Conservation (phyloP, 2,329 filamentous ascomycete species). For the Mycosphaerella sp. region DNA sequence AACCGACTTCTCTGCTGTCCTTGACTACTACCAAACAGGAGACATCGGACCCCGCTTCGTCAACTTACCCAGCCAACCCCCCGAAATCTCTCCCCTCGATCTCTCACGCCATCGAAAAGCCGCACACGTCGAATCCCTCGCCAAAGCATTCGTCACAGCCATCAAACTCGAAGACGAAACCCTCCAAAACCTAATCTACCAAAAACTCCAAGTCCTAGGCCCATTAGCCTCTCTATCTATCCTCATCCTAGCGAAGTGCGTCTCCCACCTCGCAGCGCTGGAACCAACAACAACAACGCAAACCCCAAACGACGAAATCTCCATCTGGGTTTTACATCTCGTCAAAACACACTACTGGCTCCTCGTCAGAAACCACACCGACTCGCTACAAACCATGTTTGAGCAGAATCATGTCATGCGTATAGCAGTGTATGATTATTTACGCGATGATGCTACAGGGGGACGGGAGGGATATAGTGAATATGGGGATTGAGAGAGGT, state of each 20-base stretch:
- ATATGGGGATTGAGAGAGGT: neutral
- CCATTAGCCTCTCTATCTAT: slow-evolving; percentile 13
- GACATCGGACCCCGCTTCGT: slow-evolving; percentile 15
- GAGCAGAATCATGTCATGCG: slow-evolving; percentile 4
- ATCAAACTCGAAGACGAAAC: slow-evolving; percentile 16
- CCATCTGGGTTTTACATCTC: slow-evolving; percentile 10
- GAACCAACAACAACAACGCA: neutral
- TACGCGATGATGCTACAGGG: neutral
- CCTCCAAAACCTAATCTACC: slow-evolving; percentile 16
- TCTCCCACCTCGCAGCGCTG: neutral
- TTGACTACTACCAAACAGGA: slow-evolving; percentile 8
- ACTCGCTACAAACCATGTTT: slow-evolving; percentile 6
- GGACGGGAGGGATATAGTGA: neutral
- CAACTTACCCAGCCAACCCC: slow-evolving; percentile 1
- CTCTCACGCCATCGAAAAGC: slow-evolving; percentile 8
- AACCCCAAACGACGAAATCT: neutral
- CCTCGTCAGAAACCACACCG: slow-evolving; percentile 2
- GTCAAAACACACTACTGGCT: slow-evolving; percentile 8
- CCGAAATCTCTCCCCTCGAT: neutral
- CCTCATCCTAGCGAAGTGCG: slow-evolving; percentile 8
- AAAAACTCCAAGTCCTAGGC: slow-evolving; percentile 17
- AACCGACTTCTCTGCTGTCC: slow-evolving; percentile 5
- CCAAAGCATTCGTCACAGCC: slow-evolving; percentile 16
- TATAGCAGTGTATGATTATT: neutral
- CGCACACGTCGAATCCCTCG: slow-evolving; percentile 9